Base-by-base conservation (phyloP, 192 early-diverging fungal genomes). In the Piromyces finnis region DNA sequence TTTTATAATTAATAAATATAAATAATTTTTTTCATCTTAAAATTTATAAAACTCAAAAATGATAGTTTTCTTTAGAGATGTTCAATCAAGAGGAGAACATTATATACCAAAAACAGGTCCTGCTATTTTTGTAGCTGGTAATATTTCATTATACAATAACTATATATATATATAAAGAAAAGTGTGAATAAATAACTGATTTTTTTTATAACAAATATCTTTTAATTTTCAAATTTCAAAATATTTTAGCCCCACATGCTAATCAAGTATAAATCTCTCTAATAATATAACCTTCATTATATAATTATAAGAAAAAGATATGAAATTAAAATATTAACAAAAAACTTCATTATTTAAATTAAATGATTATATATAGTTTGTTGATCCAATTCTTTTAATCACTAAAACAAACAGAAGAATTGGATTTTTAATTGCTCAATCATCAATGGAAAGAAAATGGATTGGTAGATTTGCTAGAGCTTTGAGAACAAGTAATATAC, bases 361-460 rank as follows among this genome's bases (percentile, higher is more conserved):
- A n/a, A n/a, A n/a, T 22, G 26, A 68, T 11, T 68, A n/a, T n/a
- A 4, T 22, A 0, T 11, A 68, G 91, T 98, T 99, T 87, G 92
- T 99, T 32, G 97, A 99, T 85, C 95, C 96, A 11, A 81, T 97
- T 41, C 92, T 97, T 81, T 86, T 99, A 18, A 91, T 97, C 82
- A 90, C 89, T 78, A 92, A 79, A 81, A 30, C 30, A 9, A 79
- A 79, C 13, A 29, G 81, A 30, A 30, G 59, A 80, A 12, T 30
- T 51, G 81, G 90, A 41, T 95, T 94, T 80, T 78, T 96, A 77
- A 89, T 89, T 77, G 95, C 96, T 16, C 93, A 93, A 83, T 94
- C 94, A 81, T 94, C 92, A 29, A 97, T 97, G 95, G 90, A 93
- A 35, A 92, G 92, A 84, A 85, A 83, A 82, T 92, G 89, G 80